A percentile compares a stretch with the other conserved stretches of the same genome.
phyloP scores from a whole-genome alignment of 257 asterid genomes.

The Salvia hispanica region DNA sequence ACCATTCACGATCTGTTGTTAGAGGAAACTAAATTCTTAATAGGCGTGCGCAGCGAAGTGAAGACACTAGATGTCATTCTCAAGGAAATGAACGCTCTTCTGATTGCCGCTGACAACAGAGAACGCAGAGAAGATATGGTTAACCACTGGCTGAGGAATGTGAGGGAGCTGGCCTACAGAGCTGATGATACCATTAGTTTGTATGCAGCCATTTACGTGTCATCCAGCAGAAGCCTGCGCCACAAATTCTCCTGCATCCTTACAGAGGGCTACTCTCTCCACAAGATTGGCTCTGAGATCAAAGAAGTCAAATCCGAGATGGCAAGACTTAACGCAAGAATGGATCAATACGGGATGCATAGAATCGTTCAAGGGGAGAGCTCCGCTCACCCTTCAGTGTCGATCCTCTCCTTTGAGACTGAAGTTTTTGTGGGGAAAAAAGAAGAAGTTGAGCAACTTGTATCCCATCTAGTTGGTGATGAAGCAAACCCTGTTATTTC shows the following conservation, averaged over 20 bases:
- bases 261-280: neutral
- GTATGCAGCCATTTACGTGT: constrained; percentile 1
- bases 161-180: constrained; percentile 3
- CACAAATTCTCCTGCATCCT: neutral
- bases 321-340: neutral
- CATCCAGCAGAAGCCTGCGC: neutral
- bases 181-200: constrained; percentile 10
- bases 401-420: constrained; percentile 10
- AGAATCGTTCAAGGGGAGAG: constrained; percentile 8
- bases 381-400: neutral
- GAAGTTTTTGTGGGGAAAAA: constrained; percentile 24
- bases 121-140: neutral
- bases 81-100: too few species aligned
- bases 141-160: neutral
- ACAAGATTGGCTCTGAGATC: neutral
- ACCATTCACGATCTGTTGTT: too few species aligned
- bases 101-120: too few species aligned
- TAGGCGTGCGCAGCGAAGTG: too few species aligned
- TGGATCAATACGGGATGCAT: neutral
- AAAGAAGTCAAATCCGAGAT: neutral
- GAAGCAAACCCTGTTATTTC: neutral
- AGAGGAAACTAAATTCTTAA: too few species aligned
- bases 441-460: neutral
- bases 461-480: neutral
- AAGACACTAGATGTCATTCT: too few species aligned